These are phyloP conservation scores for Naganishia antarctica DNA, from an alignment of 768 basidiomycete species.

Conservation along the genomic window DNA sequence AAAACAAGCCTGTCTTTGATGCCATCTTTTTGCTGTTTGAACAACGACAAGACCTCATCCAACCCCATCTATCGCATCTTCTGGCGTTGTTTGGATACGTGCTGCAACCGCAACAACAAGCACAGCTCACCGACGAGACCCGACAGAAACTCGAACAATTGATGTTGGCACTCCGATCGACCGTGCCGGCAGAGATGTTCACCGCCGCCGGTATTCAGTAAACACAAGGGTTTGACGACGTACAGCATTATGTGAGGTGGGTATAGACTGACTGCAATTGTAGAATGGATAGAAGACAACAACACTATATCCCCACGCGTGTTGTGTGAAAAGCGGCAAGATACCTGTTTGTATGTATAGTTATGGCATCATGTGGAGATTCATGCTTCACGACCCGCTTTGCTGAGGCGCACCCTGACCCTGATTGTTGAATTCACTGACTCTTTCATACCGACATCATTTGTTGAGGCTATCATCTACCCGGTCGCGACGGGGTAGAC, in stretches of 20 bases:
- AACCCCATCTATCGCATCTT: conserved; percentile 71
- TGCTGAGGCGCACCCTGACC: too few species aligned
- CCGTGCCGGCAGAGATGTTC: conserved; percentile 67
- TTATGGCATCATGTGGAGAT: not conserved
- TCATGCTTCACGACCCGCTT: not conserved
- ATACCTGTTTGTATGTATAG: conserved; percentile 3
- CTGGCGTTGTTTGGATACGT: conserved; percentile 75
- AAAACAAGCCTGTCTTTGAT: conserved; percentile 83
- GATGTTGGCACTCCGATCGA: conserved; percentile 64
- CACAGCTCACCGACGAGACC: conserved; percentile 76
- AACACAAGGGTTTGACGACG: not conserved
- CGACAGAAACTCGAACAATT: conserved; percentile 70
- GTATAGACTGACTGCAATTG: too few species aligned
- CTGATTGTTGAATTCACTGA: too few species aligned
- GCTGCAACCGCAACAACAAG: conserved; percentile 66
- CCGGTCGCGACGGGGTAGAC: too few species aligned
- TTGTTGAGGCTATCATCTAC: too few species aligned
- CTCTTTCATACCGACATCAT: too few species aligned
- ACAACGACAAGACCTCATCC: conserved; percentile 64
- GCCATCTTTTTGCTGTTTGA: conserved; percentile 84
- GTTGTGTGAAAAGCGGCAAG: not conserved
- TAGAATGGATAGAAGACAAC: conserved; percentile 3
- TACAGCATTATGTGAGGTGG: too few species aligned
- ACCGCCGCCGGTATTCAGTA: conserved; percentile 12
- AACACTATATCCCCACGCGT: not conserved